Evolutionary conservation across 176 grass and related monocot genomes (phyloP).

Genomic region (Musa beccarii): DNA sequence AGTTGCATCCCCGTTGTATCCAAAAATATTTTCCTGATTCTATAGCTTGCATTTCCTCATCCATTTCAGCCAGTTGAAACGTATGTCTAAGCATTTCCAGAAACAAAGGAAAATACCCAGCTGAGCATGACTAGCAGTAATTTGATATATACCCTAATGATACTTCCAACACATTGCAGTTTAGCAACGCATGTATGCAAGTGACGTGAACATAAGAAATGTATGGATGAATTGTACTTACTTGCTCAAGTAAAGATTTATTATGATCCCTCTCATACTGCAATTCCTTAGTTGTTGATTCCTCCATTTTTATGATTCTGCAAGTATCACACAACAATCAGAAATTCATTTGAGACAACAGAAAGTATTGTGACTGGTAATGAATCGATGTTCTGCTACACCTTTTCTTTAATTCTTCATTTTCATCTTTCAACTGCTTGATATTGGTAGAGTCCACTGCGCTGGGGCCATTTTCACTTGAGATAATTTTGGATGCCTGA

Average conservation of each 20-base stretch:
- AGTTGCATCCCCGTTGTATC: no score
- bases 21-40: no score
- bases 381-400: background rate
- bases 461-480: constrained; percentile 16
- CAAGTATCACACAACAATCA: constrained; percentile 1
- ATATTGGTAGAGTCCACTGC: constrained; percentile 30
- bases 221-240: constrained; percentile 20
- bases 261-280: constrained; percentile 55
- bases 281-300: constrained; percentile 48
- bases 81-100: no score
- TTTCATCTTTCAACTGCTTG: constrained; percentile 67
- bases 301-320: constrained; percentile 54
- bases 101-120: no score
- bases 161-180: background rate
- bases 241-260: constrained; percentile 63
- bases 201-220: background rate
- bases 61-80: no score
- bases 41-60: no score
- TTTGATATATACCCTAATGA: no score
- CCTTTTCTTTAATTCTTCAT: constrained; percentile 65
- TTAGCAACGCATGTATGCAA: constrained; percentile 5
- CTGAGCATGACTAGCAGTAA: no score
- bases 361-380: background rate
- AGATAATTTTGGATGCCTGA: constrained; percentile 31
- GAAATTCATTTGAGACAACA: background rate